Evolutionary conservation across 257 asterid genomes (phyloP).

Genomic region (Ilex asprella): DNA sequence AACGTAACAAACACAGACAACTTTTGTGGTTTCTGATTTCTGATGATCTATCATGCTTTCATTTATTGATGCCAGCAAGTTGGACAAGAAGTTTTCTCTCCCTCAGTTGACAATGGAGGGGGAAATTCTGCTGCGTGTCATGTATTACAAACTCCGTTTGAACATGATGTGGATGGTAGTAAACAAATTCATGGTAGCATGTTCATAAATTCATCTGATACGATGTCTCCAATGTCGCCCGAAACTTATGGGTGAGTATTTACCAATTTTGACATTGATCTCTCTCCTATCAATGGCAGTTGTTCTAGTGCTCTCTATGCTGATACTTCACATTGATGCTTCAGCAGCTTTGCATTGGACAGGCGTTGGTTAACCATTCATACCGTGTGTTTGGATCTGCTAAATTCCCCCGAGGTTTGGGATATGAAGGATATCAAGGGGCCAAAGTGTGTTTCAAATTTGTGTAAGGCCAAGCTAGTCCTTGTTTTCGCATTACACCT

Average conservation of each 20-base stretch:
- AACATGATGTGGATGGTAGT: conserved; percentile 12
- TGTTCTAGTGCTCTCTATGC: conserved; percentile 3
- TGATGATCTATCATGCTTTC: background rate
- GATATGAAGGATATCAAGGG: conserved; percentile 32
- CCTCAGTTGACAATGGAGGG: conserved; percentile 5
- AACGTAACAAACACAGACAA: background rate
- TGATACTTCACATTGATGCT: conserved; percentile 13
- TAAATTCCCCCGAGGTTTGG: conserved; percentile 38
- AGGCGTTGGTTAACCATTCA: conserved; percentile 56
- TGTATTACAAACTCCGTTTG: conserved; percentile 23
- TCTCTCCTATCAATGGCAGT: background rate
- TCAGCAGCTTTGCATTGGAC: conserved; percentile 29
- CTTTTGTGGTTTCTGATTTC: background rate
- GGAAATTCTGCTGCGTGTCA: conserved; percentile 18
- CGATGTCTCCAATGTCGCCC: conserved; percentile 33
- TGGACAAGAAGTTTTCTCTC: conserved; percentile 14
- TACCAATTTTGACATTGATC: background rate
- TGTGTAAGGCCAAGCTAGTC: conserved; percentile 22
- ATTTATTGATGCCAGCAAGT: conserved; percentile 20
- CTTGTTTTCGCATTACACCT: background rate
- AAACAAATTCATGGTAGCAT: conserved; percentile 22
- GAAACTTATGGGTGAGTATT: conserved; percentile 26
- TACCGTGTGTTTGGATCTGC: conserved; percentile 52
- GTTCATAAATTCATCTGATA: conserved; percentile 21
- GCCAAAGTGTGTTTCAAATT: conserved; percentile 16